phyloP scores from a whole-genome alignment of 768 basidiomycete genomes.

The Rhizopogon vinicolor region DNA sequence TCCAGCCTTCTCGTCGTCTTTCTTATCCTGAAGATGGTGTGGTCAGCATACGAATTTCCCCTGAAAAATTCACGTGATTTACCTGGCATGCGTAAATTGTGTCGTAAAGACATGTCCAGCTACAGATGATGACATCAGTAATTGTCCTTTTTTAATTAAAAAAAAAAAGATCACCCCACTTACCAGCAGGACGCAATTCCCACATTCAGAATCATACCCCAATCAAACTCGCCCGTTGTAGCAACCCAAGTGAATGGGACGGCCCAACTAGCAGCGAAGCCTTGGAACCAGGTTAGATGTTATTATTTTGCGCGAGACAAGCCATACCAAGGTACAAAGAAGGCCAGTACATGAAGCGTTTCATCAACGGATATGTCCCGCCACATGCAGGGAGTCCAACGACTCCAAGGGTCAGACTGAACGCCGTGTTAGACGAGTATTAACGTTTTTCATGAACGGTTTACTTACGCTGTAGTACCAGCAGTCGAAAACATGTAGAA shows the following conservation, averaged over 20 bases:
- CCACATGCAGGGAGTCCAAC: slow-evolving; percentile 15
- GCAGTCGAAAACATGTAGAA: slow-evolving; percentile 9
- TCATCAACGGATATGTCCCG: slow-evolving; percentile 23
- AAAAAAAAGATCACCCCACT: neutral
- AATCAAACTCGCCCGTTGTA: neutral
- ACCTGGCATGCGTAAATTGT: slow-evolving; percentile 78
- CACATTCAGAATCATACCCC: neutral
- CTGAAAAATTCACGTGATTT: neutral
- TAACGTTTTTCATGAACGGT: neutral
- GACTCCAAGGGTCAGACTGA: slow-evolving; percentile 14
- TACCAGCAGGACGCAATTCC: neutral
- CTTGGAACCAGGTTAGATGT: neutral
- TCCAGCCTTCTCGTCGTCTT: slow-evolving; percentile 68
- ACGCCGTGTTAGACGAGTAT: neutral
- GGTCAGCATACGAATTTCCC: too few relatives aligned
- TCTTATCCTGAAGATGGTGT: slow-evolving; percentile 62
- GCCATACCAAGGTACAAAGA: slow-evolving; percentile 23
- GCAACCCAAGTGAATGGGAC: neutral
- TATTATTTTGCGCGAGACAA: neutral
- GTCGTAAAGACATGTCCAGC: slow-evolving; percentile 26
- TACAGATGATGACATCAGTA: neutral
- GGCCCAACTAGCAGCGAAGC: neutral
- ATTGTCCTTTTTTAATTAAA: too few relatives aligned
- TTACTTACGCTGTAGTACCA: neutral
- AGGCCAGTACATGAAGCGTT: slow-evolving; percentile 24